Conservation (phyloP, 768 basidiomycete species). For the Hirschioporus abietinus region DNA sequence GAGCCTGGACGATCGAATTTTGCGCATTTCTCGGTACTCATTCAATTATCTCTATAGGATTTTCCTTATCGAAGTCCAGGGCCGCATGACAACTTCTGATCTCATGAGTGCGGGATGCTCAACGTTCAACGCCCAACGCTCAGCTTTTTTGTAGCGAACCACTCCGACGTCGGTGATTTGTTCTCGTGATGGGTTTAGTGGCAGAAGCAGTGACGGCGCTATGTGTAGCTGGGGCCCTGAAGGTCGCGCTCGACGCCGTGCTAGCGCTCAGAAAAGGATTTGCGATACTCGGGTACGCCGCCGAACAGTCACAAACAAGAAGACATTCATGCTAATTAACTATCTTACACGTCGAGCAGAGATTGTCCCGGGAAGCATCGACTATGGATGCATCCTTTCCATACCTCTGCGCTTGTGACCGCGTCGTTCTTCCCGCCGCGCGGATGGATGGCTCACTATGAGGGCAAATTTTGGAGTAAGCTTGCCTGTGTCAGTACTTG, state of each 20-base stretch:
- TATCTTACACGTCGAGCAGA: not conserved
- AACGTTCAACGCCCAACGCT: not conserved
- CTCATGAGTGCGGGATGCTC: not conserved
- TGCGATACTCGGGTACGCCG: not conserved
- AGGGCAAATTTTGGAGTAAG: slow-evolving; percentile 32
- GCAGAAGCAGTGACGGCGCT: not conserved
- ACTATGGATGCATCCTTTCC: slow-evolving; percentile 31
- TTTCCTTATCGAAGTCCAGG: not conserved
- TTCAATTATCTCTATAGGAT: not conserved
- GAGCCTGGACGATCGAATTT: not conserved
- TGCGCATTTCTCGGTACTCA: not conserved
- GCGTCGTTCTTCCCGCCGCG: slow-evolving; percentile 31
- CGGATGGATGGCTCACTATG: slow-evolving; percentile 28
- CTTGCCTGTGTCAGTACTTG: not conserved
- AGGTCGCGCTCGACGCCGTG: not conserved
- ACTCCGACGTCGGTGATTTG: not conserved
- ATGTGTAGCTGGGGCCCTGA: not conserved
- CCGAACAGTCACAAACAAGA: not conserved
- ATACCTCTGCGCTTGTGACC: slow-evolving; percentile 19
- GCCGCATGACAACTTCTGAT: not conserved
- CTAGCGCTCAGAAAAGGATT: not conserved
- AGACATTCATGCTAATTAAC: not conserved
- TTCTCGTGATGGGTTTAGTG: not conserved
- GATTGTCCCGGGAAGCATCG: slow-evolving; percentile 15
- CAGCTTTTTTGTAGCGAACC: not conserved